Conservation (phyloP, 2,329 filamentous ascomycete genomes). For the Ceratocystis ficicola region DNA sequence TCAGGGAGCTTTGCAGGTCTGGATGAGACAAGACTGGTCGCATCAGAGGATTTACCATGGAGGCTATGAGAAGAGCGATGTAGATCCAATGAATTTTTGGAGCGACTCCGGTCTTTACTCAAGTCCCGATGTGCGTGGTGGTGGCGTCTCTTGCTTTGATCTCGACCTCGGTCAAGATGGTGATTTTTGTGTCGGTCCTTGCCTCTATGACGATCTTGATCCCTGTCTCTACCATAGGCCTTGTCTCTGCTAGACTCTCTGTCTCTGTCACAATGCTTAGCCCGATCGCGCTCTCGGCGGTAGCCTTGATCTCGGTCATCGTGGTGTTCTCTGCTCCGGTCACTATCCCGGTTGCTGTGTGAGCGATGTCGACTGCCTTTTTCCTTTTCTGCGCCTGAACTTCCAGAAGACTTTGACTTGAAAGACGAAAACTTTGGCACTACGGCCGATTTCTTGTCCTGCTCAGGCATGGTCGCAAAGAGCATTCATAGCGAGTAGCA, state of each 20-base stretch:
- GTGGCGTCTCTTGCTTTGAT: conserved; percentile 4
- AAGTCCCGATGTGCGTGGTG: not conserved
- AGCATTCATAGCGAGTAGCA: not conserved
- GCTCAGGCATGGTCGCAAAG: conserved; percentile 26
- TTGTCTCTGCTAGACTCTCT: not conserved
- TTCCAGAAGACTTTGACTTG: conserved; percentile 29
- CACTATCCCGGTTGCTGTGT: not conserved
- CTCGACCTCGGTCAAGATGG: not conserved
- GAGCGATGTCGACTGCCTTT: not conserved
- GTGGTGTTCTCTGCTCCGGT: conserved; percentile 17
- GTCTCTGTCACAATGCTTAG: conserved; percentile 6
- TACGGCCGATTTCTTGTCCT: conserved; percentile 25
- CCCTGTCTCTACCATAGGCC: not conserved
- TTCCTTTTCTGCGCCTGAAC: not conserved
- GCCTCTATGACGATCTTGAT: not conserved
- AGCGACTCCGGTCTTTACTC: not conserved
- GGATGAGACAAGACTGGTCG: not conserved
- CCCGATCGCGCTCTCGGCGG: not conserved
- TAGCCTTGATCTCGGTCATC: conserved; percentile 9
- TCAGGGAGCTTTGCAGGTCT: not conserved
- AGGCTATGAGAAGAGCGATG: not conserved
- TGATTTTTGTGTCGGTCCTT: not conserved
- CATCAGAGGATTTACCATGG: not conserved
- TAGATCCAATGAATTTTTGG: not conserved
- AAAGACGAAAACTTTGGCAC: conserved; percentile 68